Evolutionary conservation across 345 rosid genomes (phyloP), one percentile per base, ranked within the genome.

Genomic region (Salix koriyanagi): DNA sequence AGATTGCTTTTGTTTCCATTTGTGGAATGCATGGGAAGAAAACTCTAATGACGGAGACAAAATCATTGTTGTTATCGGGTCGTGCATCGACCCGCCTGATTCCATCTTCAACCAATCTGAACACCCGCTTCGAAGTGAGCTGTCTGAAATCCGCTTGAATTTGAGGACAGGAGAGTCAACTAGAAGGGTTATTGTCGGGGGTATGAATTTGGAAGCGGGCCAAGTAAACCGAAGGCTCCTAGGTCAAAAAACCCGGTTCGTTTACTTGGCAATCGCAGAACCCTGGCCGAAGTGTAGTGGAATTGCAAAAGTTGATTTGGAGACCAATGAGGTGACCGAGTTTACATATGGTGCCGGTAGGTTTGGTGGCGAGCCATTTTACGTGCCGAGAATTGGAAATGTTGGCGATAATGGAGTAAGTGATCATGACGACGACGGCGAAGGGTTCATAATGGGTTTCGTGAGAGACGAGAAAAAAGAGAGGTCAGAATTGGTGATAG

Each of bases 21-120:
- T 91, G 25, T 91, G 88, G 88, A 93, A 91, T 67, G 89, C 94
- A 25, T 91, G 98, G 98, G 97, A 93, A 64, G 96, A 89, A 79
- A 79, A 0, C 25, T 70, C 76, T 3, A 78, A 69, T 1, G 67
- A 72, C 3, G 89, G 89, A 6, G 89, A 86, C 28, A 76, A 83
- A 37, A 76, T 80, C 34, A 61, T 90, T 1, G 85, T 84, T 1
- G 85, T 89, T 3, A 81, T 90, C 68, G 94, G 94, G 19, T 91
- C 96, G 6, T 91, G 98, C 76, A 89, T 91, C 94, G 83, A 76
- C 83, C 96, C 93, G 10, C 90, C 97, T 12, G 92, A 89, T 32
- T 88, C 90, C 13, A 76, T 91, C 18, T 91, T 91, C 80, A 87
- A 83, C 76, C 91, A 90, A 67, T 78, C 84, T 1, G 79, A 79